Conservation (phyloP, 1,284 basidiomycete genomes). For the Ceratorhiza oryzae-sativae region DNA sequence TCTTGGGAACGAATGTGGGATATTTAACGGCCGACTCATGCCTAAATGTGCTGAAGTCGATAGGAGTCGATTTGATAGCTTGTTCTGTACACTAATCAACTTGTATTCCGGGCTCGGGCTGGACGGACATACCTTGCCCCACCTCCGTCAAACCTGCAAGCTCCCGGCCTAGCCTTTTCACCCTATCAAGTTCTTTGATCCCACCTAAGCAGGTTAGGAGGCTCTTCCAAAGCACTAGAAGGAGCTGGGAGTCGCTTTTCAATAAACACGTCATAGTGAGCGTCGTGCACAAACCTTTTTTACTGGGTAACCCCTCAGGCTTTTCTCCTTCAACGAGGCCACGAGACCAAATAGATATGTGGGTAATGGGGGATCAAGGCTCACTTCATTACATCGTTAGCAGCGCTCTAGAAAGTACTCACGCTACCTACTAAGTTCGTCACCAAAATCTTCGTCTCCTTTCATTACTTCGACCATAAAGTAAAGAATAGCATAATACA, state of each 20-base stretch:
- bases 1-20: constrained; percentile 81
- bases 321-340: constrained; percentile 89
- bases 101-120: neutral
- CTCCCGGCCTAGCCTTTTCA: constrained; percentile 86
- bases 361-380: constrained; percentile 91
- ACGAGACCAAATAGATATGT: constrained; percentile 92
- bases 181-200: constrained; percentile 81
- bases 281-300: constrained; percentile 73
- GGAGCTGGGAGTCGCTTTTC: constrained; percentile 61
- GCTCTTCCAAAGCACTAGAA: constrained; percentile 97
- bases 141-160: constrained; percentile 71
- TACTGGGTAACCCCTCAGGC: constrained; percentile 93
- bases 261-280: constrained; percentile 24
- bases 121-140: constrained; percentile 60
- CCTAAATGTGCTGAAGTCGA: constrained; percentile 87
- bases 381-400: constrained; percentile 65
- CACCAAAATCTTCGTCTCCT: constrained; percentile 89
- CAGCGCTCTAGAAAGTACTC: constrained; percentile 22
- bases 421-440: constrained; percentile 84
- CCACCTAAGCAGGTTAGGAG: constrained; percentile 93
- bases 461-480: constrained; percentile 93
- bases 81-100: neutral
- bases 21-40: constrained; percentile 93
- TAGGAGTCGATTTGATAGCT: constrained; percentile 79
- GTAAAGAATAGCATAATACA: constrained; percentile 92